Base-by-base conservation (phyloP, 208 protist species). In the Sergeia podlipaevii region DNA sequence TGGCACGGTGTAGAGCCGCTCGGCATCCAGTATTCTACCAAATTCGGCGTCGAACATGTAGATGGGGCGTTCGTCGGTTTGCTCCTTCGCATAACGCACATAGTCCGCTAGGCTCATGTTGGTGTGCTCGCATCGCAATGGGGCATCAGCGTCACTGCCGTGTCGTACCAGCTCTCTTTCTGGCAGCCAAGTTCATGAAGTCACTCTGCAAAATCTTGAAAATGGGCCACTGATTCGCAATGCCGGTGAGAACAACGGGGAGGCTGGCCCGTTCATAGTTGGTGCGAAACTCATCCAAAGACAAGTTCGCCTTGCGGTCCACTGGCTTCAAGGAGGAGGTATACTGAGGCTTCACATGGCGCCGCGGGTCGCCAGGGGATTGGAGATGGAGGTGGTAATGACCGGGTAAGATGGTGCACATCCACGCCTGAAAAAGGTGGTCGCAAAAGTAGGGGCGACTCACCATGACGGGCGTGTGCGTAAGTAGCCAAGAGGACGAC, bases 11-110 rank as follows among this genome's bases (percentile, higher is more conserved):
- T 89, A 94, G 23, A 91, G 74, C 17, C 45, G 41, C 47, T 85
- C 80, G 5, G 55, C 43, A 50, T 77, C 57, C 42, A 91, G 74
- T 41, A 63, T 68, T 20, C 24, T 65, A 38, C 74, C 80, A 39
- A 91, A 96, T 58, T 96, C 80, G 8, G 82, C 66, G 63, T 96
- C 89, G 59, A 96, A 96, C 69, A 96, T 81, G 72, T 96, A 96
- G 51, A 91, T 91, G 8, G 85, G 85, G n/a, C 85, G 79, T 59
- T 96, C 89, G 56, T 93, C 89, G 5, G 57, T 64, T 55, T 91
- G 83, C 51, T 82, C 70, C 29, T 39, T 67, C 0, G 85, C 83
- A 63, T 96, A 96, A 28, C 41, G 70, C 20, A 91, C 81, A 52
- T 93, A 96, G 65, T 96, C 85, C 21, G 56, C 66, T n/a, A 92